phyloP scores from a whole-genome alignment of 192 early-diverging fungal species.

The Rhizoclosmatium globosum region DNA sequence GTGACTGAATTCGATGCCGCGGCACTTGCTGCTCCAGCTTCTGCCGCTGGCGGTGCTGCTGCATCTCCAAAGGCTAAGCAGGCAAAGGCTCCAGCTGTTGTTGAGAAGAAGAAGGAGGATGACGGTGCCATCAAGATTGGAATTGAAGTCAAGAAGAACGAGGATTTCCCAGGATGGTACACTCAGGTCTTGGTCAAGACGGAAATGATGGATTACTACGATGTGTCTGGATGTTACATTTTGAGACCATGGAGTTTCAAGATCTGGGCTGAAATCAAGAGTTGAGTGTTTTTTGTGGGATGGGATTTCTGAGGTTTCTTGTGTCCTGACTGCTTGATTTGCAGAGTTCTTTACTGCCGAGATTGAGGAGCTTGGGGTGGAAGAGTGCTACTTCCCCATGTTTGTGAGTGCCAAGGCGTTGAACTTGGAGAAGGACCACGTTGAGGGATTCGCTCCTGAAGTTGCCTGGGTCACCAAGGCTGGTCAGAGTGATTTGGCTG shows the following conservation, averaged over 20 bases:
- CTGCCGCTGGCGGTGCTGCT: not conserved
- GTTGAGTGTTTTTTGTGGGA: constrained; percentile 45
- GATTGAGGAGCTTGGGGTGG: constrained; percentile 93
- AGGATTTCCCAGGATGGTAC: constrained; percentile 94
- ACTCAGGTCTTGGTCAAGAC: constrained; percentile 86
- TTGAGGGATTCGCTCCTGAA: constrained; percentile 99
- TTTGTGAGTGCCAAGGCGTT: constrained; percentile 90
- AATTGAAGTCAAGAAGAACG: constrained; percentile 86
- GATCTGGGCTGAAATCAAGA: constrained; percentile 97
- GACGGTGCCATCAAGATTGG: constrained; percentile 76
- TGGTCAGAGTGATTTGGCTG: constrained; percentile 88
- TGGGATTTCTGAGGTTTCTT: not conserved
- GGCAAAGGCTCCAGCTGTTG: constrained; percentile 46
- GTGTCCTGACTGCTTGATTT: constrained; percentile 22
- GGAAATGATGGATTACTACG: constrained; percentile 99
- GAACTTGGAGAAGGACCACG: constrained; percentile 98
- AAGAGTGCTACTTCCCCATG: constrained; percentile 99
- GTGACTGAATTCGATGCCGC: constrained; percentile 61
- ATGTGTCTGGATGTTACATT: constrained; percentile 98
- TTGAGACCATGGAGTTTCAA: constrained; percentile 94
- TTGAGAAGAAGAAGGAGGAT: constrained; percentile 52
- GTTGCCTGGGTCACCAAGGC: constrained; percentile 99
- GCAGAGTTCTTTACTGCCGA: constrained; percentile 88
- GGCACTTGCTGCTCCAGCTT: constrained; percentile 48
- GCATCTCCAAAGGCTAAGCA: constrained; percentile 34